phyloP scores from a whole-genome alignment of 2,329 filamentous ascomycete genomes.

The Colletotrichum melonis region DNA sequence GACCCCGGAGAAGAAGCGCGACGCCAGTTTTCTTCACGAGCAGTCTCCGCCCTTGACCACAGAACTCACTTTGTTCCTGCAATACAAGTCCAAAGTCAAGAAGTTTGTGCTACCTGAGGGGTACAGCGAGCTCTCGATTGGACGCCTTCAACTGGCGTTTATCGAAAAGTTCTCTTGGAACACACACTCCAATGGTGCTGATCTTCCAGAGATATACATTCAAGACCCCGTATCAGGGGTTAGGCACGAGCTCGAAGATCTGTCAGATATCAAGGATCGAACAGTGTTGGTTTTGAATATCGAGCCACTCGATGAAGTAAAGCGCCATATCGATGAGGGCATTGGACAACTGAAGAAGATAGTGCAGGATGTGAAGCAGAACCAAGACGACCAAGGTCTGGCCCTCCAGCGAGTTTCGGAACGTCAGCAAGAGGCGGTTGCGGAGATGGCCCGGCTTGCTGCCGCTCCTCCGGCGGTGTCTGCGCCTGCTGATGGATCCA shows the following conservation, averaged over 20 bases:
- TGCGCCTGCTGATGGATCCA: conserved; percentile 54
- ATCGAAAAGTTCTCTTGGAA: conserved; percentile 99
- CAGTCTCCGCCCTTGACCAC: conserved; percentile 78
- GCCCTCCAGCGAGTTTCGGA: conserved; percentile 90
- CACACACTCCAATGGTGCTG: conserved; percentile 90
- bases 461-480: conserved; percentile 57
- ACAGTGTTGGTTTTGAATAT: conserved; percentile 96
- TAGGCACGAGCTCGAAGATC: conserved; percentile 95
- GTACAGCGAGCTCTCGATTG: conserved; percentile 84
- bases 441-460: conserved; percentile 79
- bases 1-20: conserved; percentile 57
- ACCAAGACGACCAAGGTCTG: conserved; percentile 84
- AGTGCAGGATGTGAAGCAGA: conserved; percentile 87
- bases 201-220: conserved; percentile 97
- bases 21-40: conserved; percentile 67
- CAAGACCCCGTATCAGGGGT: conserved; percentile 96
- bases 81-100: conserved; percentile 97
- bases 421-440: conserved; percentile 87
- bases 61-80: conserved; percentile 91
- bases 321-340: conserved; percentile 94
- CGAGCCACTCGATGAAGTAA: conserved; percentile 94
- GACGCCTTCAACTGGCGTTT: conserved; percentile 91
- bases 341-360: conserved; percentile 82
- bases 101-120: conserved; percentile 92
- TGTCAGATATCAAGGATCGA: conserved; percentile 92